Conservation (phyloP, 2,329 filamentous ascomycete genomes). For the Phaeosphaeriaceae sp. region DNA sequence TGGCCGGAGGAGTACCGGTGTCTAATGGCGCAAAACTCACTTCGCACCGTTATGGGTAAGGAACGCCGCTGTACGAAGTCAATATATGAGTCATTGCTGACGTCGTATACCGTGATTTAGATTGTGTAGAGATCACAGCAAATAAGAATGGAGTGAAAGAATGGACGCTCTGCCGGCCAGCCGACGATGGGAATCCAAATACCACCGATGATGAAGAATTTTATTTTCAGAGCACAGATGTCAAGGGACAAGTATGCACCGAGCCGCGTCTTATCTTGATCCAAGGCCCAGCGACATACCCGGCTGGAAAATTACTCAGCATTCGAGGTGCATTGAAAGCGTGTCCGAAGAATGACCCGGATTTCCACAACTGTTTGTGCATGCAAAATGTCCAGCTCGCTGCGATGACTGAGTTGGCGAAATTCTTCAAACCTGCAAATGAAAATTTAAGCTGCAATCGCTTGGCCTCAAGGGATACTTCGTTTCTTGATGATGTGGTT, state of each 20-base stretch:
- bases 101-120: too few relatives aligned
- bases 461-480: background rate
- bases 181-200: background rate
- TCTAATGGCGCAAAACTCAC: background rate
- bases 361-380: slow-evolving; percentile 5
- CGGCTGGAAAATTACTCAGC: background rate
- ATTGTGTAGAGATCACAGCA: slow-evolving; percentile 1
- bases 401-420: background rate
- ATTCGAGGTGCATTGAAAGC: slow-evolving; percentile 1
- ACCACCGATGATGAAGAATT: background rate
- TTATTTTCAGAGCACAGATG: background rate
- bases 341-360: slow-evolving; percentile 1
- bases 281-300: background rate
- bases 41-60: background rate
- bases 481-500: background rate
- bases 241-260: slow-evolving; percentile 1
- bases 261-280: slow-evolving; percentile 2
- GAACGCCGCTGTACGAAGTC: too few relatives aligned
- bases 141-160: background rate
- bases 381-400: slow-evolving; percentile 1
- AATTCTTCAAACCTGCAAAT: slow-evolving; percentile 1
- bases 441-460: background rate
- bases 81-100: too few relatives aligned
- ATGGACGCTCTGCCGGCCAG: background rate
- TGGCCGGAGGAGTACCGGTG: slow-evolving; percentile 1